Base-by-base conservation (phyloP, 805 yeast species). In the Candida andamanensis region DNA sequence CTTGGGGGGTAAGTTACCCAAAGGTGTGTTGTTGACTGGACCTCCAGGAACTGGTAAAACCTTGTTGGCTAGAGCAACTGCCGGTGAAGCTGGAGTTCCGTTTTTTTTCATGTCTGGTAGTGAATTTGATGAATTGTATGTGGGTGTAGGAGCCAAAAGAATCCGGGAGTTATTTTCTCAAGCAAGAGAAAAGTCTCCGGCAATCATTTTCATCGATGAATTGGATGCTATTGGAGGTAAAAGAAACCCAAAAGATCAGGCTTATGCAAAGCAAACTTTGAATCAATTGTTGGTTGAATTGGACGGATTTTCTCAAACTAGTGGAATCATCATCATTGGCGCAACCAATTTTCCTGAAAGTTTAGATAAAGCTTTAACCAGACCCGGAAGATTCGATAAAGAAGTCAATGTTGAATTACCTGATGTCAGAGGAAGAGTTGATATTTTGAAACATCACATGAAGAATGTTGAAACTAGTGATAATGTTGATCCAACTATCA, bases 31-130 rank as follows among this genome's bases (percentile, higher is more conserved):
- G 37, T 69, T 90, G 43, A 92, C 97, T 9, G 98, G 98, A 28
- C 98, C 98, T 23, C 98, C 98, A 25, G 98, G 98, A 62, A 90
- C 98, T 5, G 98, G 98, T 75, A 90, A 92, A 58, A 92, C 98
- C 1, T 68, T 90, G 45, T 73, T 92, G 42, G 97, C 97, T 0
- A 78, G 97, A 49, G 97, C 98, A 17, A 94, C 96, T 18, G 98
- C 98, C 6, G 97, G 97, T 42, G 97, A 90, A 61, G 97, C 98
- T 5, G 97, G 95, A 35, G 97, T 92, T 15, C 98, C 97, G 26
- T 92, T 92, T 54, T 90, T 89, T 62, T 90, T 90, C 60, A 90
- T 92, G 97, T 85, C 95, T 5, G 98, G 98, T 28, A 85, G 96
- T 1, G 98, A 92, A 57, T 92, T 92, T 54, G 99, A 94, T 56